Base-by-base conservation (phyloP, 2,329 filamentous ascomycete species). In the Eutypa lata region DNA sequence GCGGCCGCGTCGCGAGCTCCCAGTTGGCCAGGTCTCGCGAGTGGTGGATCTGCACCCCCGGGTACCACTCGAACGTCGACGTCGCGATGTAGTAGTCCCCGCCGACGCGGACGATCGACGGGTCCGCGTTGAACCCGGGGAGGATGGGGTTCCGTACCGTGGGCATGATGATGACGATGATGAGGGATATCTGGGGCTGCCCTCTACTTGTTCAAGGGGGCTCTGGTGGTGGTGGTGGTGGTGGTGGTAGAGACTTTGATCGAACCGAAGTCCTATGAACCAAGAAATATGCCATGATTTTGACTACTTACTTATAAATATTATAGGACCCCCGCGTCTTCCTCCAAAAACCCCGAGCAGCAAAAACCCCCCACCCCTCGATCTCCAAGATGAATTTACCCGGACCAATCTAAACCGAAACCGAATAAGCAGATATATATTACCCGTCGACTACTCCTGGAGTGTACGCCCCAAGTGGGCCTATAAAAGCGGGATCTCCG, bases 61-160 rank as follows among this genome's bases (percentile, higher is more conserved):
- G 78, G 52, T 71, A 80, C 78, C 78, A 81, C 57, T 81, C 78
- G 53, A 81, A 81, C 0, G 78, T 81, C 24, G 78, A 81, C 0
- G 76, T 80, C 24, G 78, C 79, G 57, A 81, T 78, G 68, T 80
- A 81, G 65, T 80, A 81, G 65, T 81, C 76, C 16, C 73, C 63
- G 21, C 76, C 76, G 35, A 81, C 78, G 21, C 78, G 70, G 35
- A 80, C 56, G 59, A 81, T 74, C 13, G 79, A 82, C 21, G 79
- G 79, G 65, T 82, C 79, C 38, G 79, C 69, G 61, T 82, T 79
- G 68, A 82, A 82, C 31, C 79, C 79, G 16, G 79, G 79, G 21
- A 82, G 73, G 59, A 82, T 81, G 10, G 79, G 79, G 55, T 82
- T 84, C 53, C 72, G 73, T 37, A 80, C 64, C 11, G 67, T 68